Evolutionary conservation across 1,284 basidiomycete species (phyloP).

Genomic region (Chalciporus piperatoides): DNA sequence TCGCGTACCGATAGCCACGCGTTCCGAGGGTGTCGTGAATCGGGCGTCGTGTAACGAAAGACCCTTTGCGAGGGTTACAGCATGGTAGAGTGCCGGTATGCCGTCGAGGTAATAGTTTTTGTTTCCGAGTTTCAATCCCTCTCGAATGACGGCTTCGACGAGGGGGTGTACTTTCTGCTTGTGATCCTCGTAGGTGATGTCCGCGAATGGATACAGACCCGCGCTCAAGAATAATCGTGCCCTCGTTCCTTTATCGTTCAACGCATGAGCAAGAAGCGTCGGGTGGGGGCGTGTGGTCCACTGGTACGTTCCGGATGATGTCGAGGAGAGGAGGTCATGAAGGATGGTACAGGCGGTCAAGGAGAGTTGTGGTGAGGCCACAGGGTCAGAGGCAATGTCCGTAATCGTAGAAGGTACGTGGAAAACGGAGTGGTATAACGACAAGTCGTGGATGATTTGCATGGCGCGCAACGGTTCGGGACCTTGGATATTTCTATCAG

Average conservation of each 20-base stretch:
- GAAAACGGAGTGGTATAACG: slow-evolving; percentile 73
- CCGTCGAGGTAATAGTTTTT: slow-evolving; percentile 77
- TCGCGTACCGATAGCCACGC: slow-evolving; percentile 57
- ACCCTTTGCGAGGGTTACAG: slow-evolving; percentile 44
- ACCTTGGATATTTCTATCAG: slow-evolving; percentile 39
- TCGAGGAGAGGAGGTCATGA: slow-evolving; percentile 40
- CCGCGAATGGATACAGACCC: slow-evolving; percentile 61
- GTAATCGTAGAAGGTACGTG: slow-evolving; percentile 47
- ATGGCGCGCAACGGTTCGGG: slow-evolving; percentile 74
- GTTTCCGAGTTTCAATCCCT: slow-evolving; percentile 80
- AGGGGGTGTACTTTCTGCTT: slow-evolving; percentile 60
- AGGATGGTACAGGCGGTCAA: slow-evolving; percentile 62
- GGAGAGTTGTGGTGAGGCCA: slow-evolving; percentile 38
- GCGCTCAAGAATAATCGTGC: slow-evolving; percentile 74
- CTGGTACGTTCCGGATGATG: slow-evolving; percentile 20
- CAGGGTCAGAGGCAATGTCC: slow-evolving; percentile 43
- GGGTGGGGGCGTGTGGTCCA: slow-evolving; percentile 46
- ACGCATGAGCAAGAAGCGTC: slow-evolving; percentile 39
- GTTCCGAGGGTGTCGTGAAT: slow-evolving; percentile 42
- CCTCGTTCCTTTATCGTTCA: slow-evolving; percentile 39
- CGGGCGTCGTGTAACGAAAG: slow-evolving; percentile 38
- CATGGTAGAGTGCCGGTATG: slow-evolving; percentile 66
- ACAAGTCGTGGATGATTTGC: slow-evolving; percentile 65
- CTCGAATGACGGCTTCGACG: slow-evolving; percentile 70
- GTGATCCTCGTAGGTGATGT: slow-evolving; percentile 56